These are phyloP conservation scores for Claviceps spartinae DNA, from an alignment of 2,329 filamentous ascomycete species.

Conservation along the genomic window DNA sequence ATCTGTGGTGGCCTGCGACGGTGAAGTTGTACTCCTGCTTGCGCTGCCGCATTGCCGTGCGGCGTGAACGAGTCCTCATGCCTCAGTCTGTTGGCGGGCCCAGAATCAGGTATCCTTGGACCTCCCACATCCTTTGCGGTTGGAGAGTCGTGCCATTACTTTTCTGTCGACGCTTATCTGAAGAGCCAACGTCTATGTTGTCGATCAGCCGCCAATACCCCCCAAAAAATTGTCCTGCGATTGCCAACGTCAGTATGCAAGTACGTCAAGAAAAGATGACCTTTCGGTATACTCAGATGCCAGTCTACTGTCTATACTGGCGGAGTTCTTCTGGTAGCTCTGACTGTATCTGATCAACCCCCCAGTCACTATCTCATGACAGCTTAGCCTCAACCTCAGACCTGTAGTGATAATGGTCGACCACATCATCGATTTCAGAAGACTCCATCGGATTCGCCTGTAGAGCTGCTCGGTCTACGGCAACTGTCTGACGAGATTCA, in stretches of 20 bases:
- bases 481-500: neutral
- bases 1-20: too few species aligned
- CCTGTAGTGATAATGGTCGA: neutral
- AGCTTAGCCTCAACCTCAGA: neutral
- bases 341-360: neutral
- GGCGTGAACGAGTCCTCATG: too few species aligned
- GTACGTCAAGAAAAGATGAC: neutral
- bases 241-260: neutral
- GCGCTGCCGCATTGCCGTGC: too few species aligned
- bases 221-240: neutral
- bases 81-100: neutral
- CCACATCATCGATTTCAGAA: neutral
- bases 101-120: neutral
- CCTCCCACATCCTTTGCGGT: neutral
- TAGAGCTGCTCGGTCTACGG: neutral
- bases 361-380: neutral
- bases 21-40: too few species aligned
- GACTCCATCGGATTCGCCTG: neutral
- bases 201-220: neutral
- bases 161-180: neutral
- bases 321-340: neutral
- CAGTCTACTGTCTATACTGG: neutral
- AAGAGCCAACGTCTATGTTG: neutral
- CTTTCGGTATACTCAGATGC: neutral
- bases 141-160: neutral